phyloP scores from a whole-genome alignment of 2,329 filamentous ascomycete species.

The Scedosporium dehoogii region DNA sequence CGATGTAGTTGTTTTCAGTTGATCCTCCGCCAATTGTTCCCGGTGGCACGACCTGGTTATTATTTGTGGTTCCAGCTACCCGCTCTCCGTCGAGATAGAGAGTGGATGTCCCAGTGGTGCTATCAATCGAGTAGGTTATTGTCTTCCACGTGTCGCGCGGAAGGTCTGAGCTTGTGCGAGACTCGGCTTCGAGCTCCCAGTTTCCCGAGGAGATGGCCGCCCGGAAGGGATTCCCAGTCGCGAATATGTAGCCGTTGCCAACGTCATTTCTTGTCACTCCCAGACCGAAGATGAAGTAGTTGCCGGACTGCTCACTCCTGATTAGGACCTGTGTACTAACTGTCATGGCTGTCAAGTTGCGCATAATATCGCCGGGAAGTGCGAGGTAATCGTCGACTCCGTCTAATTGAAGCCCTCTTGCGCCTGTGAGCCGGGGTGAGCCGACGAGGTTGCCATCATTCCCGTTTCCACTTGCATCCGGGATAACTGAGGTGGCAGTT shows the following conservation, averaged over 20 bases:
- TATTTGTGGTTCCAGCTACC: slow-evolving; percentile 5
- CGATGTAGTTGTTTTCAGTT: slow-evolving; percentile 15
- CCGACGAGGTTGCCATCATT: slow-evolving; percentile 14
- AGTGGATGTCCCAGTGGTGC: slow-evolving; percentile 11
- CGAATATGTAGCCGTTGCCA: slow-evolving; percentile 15
- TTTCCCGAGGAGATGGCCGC: slow-evolving; percentile 13
- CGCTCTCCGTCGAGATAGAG: slow-evolving; percentile 25
- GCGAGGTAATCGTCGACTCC: slow-evolving; percentile 15
- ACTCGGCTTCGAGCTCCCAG: slow-evolving; percentile 12
- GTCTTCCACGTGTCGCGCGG: slow-evolving; percentile 13
- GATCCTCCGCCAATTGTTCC: slow-evolving; percentile 12
- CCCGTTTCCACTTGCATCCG: slow-evolving; percentile 14
- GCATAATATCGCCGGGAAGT: slow-evolving; percentile 14
- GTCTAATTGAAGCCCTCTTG: slow-evolving; percentile 12
- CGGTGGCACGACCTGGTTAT: slow-evolving; percentile 7
- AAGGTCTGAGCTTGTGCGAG: slow-evolving; percentile 10
- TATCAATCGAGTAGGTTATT: slow-evolving; percentile 12
- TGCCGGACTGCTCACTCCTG: slow-evolving; percentile 11
- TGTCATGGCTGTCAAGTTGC: slow-evolving; percentile 11
- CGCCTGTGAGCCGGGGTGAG: slow-evolving; percentile 9
- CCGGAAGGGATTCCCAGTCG: slow-evolving; percentile 14
- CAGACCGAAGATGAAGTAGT: slow-evolving; percentile 17
- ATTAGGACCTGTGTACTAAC: slow-evolving; percentile 13
- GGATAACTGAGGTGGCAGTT: neutral
- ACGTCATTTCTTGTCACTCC: slow-evolving; percentile 13